phyloP scores from a whole-genome alignment of 2,329 filamentous ascomycete genomes.

The Zalaria obscura region DNA sequence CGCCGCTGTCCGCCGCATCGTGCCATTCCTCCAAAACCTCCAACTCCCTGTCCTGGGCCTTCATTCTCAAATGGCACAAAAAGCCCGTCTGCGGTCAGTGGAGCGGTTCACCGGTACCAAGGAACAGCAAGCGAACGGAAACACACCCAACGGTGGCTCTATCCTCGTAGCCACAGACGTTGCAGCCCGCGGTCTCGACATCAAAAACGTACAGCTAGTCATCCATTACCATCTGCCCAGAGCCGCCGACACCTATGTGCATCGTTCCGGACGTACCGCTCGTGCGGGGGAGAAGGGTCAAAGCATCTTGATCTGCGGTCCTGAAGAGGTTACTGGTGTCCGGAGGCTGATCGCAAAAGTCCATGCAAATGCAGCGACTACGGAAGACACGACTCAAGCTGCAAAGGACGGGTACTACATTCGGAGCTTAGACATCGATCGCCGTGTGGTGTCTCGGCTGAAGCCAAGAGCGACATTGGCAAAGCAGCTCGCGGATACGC shows the following conservation, averaged over 20 bases:
- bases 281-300: constrained; percentile 64
- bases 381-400: constrained; percentile 34
- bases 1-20: constrained; percentile 73
- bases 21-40: constrained; percentile 71
- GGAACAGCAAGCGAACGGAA: constrained; percentile 12
- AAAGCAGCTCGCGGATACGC: constrained; percentile 75
- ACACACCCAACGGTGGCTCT: constrained; percentile 24
- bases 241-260: constrained; percentile 84
- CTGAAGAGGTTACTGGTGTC: constrained; percentile 79
- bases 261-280: constrained; percentile 86
- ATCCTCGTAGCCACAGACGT: constrained; percentile 87
- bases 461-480: constrained; percentile 65
- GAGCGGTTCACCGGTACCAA: constrained; percentile 65
- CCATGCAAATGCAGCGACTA: constrained; percentile 41
- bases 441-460: constrained; percentile 60
- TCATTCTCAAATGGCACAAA: constrained; percentile 92
- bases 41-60: constrained; percentile 62
- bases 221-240: constrained; percentile 93
- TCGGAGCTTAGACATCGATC: constrained; percentile 69
- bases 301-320: constrained; percentile 77
- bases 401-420: constrained; percentile 48
- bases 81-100: constrained; percentile 81
- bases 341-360: constrained; percentile 77
- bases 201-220: constrained; percentile 75
- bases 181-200: constrained; percentile 83